Evolutionary conservation across 768 basidiomycete genomes (phyloP).

Genomic region (Lentinus brumalis): DNA sequence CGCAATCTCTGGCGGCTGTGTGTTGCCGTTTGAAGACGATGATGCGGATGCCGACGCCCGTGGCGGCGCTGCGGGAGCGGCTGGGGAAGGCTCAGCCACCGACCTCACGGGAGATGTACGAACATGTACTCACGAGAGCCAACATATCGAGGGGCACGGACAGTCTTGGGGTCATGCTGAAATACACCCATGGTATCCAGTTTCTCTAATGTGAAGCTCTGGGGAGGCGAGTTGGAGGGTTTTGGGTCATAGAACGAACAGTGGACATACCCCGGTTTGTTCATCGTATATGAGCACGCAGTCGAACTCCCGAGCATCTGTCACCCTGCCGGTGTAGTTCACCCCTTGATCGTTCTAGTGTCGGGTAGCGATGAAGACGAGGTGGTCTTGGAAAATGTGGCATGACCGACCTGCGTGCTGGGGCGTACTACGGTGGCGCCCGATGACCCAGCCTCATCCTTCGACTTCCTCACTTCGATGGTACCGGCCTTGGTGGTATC

Average conservation of each 20-base stretch:
- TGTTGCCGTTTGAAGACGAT: not conserved
- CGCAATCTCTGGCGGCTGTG: not conserved
- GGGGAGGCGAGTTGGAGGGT: slow-evolving; percentile 17
- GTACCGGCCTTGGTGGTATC: slow-evolving; percentile 66
- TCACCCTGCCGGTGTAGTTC: slow-evolving; percentile 61
- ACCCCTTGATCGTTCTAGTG: slow-evolving; percentile 38
- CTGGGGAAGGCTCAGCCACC: slow-evolving; percentile 1
- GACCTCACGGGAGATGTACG: slow-evolving; percentile 21
- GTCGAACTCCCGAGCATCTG: slow-evolving; percentile 64
- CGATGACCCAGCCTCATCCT: slow-evolving; percentile 50
- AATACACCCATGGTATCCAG: slow-evolving; percentile 66
- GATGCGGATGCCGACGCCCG: slow-evolving; percentile 8
- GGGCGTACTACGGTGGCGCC: slow-evolving; percentile 65
- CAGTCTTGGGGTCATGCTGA: slow-evolving; percentile 49
- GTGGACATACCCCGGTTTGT: slow-evolving; percentile 57
- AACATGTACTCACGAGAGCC: slow-evolving; percentile 29
- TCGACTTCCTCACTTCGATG: slow-evolving; percentile 59
- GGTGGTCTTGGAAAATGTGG: not conserved
- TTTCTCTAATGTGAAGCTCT: slow-evolving; percentile 78
- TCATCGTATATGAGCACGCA: slow-evolving; percentile 84
- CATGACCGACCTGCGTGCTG: slow-evolving; percentile 56
- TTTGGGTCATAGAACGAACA: not conserved
- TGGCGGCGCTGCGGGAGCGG: slow-evolving; percentile 20
- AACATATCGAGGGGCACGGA: slow-evolving; percentile 28
- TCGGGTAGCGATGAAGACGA: not conserved